Evolutionary conservation across 2,329 filamentous ascomycete genomes (phyloP), one percentile per base, ranked within the genome.

Genomic region (Biscogniauxia sp.): DNA sequence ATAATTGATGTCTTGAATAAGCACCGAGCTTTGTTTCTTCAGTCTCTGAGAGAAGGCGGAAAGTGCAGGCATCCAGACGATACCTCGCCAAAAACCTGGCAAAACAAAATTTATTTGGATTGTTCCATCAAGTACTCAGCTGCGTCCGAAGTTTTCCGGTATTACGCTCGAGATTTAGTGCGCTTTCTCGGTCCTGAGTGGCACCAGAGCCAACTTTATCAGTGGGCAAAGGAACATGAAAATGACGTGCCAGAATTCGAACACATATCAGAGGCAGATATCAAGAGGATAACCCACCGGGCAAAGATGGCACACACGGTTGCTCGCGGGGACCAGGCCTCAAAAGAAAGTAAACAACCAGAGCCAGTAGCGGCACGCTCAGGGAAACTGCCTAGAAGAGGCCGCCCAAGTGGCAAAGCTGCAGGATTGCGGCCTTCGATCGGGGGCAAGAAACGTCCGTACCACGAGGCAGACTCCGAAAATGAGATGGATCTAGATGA

Each of bases 391-490:
- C 68, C 67, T 2, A 61, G 55, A 52, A 73, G 75, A 52, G 73
- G 72, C 17, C 78, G 78, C 11, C 72, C 69, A 13, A 73, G 76
- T 15, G 79, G 79, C 25, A 82, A 80, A 61, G 78, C 76, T 51
- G 80, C 81, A 4, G 74, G 71, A 20, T 72, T 84, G 26, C 78
- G 82, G 3, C 75, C 78, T 17, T 73, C 74, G 1, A 68, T 75
- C 0, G 71, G 73, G 15, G 73, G 77, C 7, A 80, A 79, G 64
- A 84, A 84, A 61, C 78, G 82, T 9, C 66, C 73, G n/a, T 74
- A 72, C 20, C 70, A 73, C n/a, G 64, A 70, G 58, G 26, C 58
- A 26, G 68, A 69, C 2, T 59, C 70, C 23, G 66, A 78, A 8
- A 77, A 77, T 13, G 79, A 77, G 17, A 72, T 74, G n/a, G 75